A percentile compares a stretch with the other conserved stretches of the same genome.
Conservation (phyloP, 208 protist species). For the Zelonia costaricensis region DNA sequence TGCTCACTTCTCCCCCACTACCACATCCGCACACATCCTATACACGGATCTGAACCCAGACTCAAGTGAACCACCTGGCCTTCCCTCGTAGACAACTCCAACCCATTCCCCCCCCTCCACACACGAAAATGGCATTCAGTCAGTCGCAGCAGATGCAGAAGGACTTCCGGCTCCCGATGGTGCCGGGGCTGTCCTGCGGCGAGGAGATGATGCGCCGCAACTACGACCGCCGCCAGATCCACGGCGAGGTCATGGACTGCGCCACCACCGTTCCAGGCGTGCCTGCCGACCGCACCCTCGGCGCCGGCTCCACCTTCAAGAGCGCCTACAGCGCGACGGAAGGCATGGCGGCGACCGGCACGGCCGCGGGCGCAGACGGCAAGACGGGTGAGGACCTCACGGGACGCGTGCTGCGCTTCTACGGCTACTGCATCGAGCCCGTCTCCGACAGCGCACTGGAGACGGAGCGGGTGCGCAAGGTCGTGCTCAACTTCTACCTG, state of each 20-base stretch:
- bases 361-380: background rate
- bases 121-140: constrained; percentile 69
- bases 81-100: background rate
- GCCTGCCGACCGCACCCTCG: constrained; percentile 49
- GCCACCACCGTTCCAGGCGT: constrained; percentile 56
- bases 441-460: constrained; percentile 95
- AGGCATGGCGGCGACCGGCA: background rate
- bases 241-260: constrained; percentile 39
- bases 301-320: constrained; percentile 28
- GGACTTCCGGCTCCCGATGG: constrained; percentile 91
- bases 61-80: too few species aligned
- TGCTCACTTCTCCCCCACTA: too few species aligned
- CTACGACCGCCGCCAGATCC: constrained; percentile 82
- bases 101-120: background rate
- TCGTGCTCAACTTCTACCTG: constrained; percentile 93
- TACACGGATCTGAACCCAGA: background rate
- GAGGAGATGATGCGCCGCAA: constrained; percentile 92
- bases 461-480: constrained; percentile 88
- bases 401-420: constrained; percentile 93
- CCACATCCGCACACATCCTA: too few species aligned
- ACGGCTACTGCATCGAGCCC: constrained; percentile 94
- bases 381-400: constrained; percentile 41
- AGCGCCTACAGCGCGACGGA: constrained; percentile 10
- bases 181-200: constrained; percentile 84
- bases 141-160: constrained; percentile 84